phyloP scores from a whole-genome alignment of 345 rosid genomes.

The Geranium rotundifolium region DNA sequence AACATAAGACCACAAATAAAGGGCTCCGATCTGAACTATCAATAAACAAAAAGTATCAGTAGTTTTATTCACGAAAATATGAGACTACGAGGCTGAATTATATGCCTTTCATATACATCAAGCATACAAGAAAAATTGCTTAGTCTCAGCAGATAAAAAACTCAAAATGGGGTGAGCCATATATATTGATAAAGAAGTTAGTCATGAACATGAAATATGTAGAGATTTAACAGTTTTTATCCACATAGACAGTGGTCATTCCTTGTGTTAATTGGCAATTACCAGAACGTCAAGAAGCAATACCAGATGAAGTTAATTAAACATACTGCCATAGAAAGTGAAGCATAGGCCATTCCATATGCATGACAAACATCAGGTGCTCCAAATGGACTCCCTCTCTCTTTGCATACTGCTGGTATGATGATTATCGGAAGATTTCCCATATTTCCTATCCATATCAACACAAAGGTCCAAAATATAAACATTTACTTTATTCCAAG shows the following conservation, averaged over 20 bases:
- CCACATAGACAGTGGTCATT: not conserved
- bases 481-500: not conserved
- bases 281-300: too few species aligned
- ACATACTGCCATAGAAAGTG: slow-evolving; percentile 38
- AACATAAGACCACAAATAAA: slow-evolving; percentile 30
- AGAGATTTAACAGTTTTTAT: not conserved
- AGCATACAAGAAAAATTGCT: too few species aligned
- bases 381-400: slow-evolving; percentile 40
- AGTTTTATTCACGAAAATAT: not conserved
- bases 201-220: too few species aligned
- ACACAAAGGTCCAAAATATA: not conserved
- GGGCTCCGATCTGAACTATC: slow-evolving; percentile 22
- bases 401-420: slow-evolving; percentile 42
- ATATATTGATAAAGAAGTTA: too few species aligned
- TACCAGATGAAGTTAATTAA: not conserved
- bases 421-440: slow-evolving; percentile 40
- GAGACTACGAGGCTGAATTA: not conserved
- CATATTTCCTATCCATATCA: slow-evolving; percentile 27
- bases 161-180: too few species aligned
- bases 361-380: slow-evolving; percentile 23
- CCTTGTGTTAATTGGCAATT: not conserved
- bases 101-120: not conserved
- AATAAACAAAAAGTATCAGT: not conserved
- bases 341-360: slow-evolving; percentile 35
- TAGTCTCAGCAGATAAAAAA: too few species aligned